Percentiles rank a stretch among this genome's conserved stretches.
These are phyloP conservation scores for Tricholoma matsutake DNA, from an alignment of 768 basidiomycete genomes.

Conservation along the genomic window DNA sequence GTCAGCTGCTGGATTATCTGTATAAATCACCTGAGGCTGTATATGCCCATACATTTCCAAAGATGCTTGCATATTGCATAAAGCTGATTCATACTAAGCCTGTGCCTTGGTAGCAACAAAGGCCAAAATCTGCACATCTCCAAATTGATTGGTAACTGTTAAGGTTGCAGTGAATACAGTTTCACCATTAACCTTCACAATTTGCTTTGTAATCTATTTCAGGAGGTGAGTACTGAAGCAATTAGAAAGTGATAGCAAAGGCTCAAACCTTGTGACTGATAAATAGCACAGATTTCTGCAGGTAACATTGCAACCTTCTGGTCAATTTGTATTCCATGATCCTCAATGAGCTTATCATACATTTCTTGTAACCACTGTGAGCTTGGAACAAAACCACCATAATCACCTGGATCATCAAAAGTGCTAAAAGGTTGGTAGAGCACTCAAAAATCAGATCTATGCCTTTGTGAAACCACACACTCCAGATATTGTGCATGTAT, in stretches of 20 bases:
- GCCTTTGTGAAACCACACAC: too few species aligned
- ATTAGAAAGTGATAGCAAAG: too few species aligned
- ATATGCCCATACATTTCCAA: neutral
- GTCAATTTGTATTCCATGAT: neutral
- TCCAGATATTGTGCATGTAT: neutral
- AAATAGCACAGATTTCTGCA: neutral
- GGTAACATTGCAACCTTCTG: neutral
- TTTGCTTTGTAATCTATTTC: neutral
- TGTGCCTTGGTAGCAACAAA: neutral
- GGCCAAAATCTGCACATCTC: neutral
- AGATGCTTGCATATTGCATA: neutral
- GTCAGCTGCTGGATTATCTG: neutral
- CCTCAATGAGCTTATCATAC: neutral
- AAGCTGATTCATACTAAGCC: neutral
- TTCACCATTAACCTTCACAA: neutral
- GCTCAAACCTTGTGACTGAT: neutral
- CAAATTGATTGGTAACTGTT: neutral
- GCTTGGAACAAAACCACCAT: neutral
- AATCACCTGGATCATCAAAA: too few species aligned
- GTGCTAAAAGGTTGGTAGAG: too few species aligned
- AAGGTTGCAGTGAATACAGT: neutral
- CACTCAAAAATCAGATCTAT: too few species aligned
- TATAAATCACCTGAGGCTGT: neutral
- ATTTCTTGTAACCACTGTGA: neutral
- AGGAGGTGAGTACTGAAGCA: neutral